Evolutionary conservation across 192 early-diverging fungal genomes (phyloP).

Genomic region (Chytriomyces hyalinus): DNA sequence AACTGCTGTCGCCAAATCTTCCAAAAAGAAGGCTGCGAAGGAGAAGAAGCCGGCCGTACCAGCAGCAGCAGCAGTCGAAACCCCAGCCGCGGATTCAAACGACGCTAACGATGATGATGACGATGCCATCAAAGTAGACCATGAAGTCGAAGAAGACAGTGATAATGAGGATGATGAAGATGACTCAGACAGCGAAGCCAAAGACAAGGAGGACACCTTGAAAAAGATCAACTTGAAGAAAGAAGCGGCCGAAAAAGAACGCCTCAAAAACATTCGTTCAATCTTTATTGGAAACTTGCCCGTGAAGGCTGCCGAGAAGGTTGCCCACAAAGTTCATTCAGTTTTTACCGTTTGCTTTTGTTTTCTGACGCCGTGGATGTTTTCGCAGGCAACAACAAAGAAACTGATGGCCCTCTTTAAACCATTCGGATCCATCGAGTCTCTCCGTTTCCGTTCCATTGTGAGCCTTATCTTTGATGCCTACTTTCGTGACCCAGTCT

Average conservation of each 20-base stretch:
- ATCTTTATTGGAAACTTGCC: constrained; percentile 94
- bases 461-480: constrained; percentile 46
- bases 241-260: constrained; percentile 38
- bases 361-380: constrained; percentile 10
- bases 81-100: not conserved
- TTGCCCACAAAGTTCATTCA: constrained; percentile 12
- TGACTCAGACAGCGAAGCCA: constrained; percentile 47
- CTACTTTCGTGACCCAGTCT: not conserved
- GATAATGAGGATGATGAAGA: constrained; percentile 31
- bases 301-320: constrained; percentile 68
- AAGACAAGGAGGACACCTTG: constrained; percentile 37
- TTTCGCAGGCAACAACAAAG: constrained; percentile 59
- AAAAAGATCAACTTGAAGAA: constrained; percentile 48
- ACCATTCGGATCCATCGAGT: constrained; percentile 75
- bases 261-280: constrained; percentile 70
- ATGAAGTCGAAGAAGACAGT: constrained; percentile 23
- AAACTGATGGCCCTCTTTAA: constrained; percentile 72
- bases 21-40: constrained; percentile 3
- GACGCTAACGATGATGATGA: constrained; percentile 1
- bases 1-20: not conserved
- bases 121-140: constrained; percentile 22
- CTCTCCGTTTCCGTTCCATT: constrained; percentile 90
- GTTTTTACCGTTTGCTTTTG: constrained; percentile 30
- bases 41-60: not conserved
- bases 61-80: not conserved